Percentiles rank a stretch among this genome's conserved stretches.
Conservation (phyloP, 2,329 filamentous ascomycete genomes). For the Paracoccidioides lutzii region DNA sequence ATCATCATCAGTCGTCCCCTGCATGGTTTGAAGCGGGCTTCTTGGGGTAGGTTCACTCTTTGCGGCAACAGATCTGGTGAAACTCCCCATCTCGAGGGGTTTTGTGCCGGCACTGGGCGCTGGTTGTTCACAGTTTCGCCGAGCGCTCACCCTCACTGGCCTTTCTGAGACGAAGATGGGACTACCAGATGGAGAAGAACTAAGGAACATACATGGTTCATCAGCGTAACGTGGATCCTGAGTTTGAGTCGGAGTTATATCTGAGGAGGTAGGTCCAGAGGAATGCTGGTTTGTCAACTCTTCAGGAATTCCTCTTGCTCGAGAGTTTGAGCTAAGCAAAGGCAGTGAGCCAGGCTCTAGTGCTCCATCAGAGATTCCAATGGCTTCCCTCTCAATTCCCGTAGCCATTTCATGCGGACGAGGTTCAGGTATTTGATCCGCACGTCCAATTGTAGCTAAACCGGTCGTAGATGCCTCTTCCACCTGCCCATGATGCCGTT, state of each 20-base stretch:
- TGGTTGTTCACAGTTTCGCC: neutral
- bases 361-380: neutral
- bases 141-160: conserved; percentile 14
- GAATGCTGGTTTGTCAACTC: neutral
- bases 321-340: neutral
- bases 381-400: neutral
- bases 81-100: conserved; percentile 3
- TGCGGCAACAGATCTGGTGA: conserved; percentile 15
- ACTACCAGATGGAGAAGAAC: conserved; percentile 8
- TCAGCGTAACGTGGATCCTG: conserved; percentile 7
- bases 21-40: conserved; percentile 16
- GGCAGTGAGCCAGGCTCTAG: neutral
- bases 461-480: neutral
- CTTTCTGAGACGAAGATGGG: conserved; percentile 1
- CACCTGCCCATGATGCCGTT: neutral
- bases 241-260: conserved; percentile 9
- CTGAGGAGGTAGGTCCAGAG: neutral
- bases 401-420: neutral
- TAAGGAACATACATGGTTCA: conserved; percentile 1
- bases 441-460: neutral
- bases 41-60: conserved; percentile 27
- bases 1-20: neutral
- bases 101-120: neutral
- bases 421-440: neutral
- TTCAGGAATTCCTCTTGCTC: neutral